Evolutionary conservation across 2,329 filamentous ascomycete genomes (phyloP).

Genomic region (Amesomyces nigricolor): DNA sequence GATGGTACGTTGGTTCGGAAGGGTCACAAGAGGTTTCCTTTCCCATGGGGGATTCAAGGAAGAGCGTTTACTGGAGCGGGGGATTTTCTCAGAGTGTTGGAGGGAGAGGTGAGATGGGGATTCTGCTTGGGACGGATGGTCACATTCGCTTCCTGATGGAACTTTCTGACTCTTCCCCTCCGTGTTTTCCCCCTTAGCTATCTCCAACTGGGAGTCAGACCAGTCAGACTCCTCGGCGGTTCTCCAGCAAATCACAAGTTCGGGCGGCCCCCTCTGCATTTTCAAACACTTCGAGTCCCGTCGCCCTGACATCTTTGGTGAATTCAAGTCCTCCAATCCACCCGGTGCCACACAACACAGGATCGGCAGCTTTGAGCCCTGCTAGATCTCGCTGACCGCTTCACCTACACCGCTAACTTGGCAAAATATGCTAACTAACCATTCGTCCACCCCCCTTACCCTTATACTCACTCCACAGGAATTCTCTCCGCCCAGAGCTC

Average conservation of each 20-base stretch:
- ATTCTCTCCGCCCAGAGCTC: constrained; percentile 72
- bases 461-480: constrained; percentile 11
- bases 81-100: not conserved
- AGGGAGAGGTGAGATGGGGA: not conserved
- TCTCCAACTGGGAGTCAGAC: not conserved
- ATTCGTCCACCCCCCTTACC: no score
- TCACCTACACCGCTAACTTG: no score
- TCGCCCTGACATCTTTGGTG: not conserved
- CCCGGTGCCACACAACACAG: not conserved
- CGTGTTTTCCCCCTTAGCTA: not conserved
- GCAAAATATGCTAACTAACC: not conserved
- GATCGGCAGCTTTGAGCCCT: not conserved
- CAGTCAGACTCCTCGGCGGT: not conserved
- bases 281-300: not conserved
- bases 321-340: not conserved
- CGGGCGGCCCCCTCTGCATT: constrained; percentile 5
- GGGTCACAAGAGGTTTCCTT: not conserved
- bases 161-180: not conserved
- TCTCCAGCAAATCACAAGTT: constrained; percentile 8
- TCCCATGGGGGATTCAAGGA: not conserved
- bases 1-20: not conserved
- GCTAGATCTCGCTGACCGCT: not conserved
- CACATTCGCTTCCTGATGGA: not conserved
- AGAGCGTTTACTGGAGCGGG: not conserved
- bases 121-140: not conserved